Conservation (phyloP, 2,329 filamentous ascomycete species). For the Botrytis porri region DNA sequence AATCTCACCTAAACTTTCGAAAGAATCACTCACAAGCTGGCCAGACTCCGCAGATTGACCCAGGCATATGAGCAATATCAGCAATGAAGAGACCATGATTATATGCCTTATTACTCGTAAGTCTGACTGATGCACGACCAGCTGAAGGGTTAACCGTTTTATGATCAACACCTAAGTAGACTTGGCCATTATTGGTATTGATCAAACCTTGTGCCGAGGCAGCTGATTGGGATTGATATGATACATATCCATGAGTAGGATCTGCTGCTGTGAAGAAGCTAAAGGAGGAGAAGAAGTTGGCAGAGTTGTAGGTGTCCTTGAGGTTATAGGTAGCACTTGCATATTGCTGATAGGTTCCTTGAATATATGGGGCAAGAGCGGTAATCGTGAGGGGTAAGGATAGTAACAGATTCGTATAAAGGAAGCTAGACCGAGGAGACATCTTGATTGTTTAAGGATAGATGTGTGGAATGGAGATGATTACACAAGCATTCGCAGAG, state of each 20-base stretch:
- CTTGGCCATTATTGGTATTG: constrained; percentile 42
- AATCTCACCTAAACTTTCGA: not conserved
- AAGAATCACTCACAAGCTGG: constrained; percentile 45
- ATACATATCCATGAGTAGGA: constrained; percentile 73
- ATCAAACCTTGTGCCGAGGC: constrained; percentile 56
- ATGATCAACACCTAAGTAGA: constrained; percentile 70
- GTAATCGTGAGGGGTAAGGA: not conserved
- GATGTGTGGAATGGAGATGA: not conserved
- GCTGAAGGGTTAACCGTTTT: constrained; percentile 50
- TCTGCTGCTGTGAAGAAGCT: constrained; percentile 57
- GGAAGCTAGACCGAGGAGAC: not conserved
- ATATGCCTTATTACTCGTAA: constrained; percentile 55
- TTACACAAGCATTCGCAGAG: not conserved
- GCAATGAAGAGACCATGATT: constrained; percentile 55
- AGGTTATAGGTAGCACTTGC: constrained; percentile 42
- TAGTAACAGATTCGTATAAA: not conserved
- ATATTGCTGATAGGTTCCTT: constrained; percentile 6
- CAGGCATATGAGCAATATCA: constrained; percentile 59
- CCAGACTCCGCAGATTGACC: constrained; percentile 55
- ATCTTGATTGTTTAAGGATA: not conserved
- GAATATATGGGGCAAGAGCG: not conserved
- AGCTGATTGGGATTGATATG: constrained; percentile 58
- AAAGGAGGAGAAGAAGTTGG: constrained; percentile 49
- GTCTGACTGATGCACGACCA: constrained; percentile 68
- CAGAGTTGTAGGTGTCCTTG: constrained; percentile 44